Conservation (phyloP, 1,139 yeast species). For the Lodderomyces parapsilosis region DNA sequence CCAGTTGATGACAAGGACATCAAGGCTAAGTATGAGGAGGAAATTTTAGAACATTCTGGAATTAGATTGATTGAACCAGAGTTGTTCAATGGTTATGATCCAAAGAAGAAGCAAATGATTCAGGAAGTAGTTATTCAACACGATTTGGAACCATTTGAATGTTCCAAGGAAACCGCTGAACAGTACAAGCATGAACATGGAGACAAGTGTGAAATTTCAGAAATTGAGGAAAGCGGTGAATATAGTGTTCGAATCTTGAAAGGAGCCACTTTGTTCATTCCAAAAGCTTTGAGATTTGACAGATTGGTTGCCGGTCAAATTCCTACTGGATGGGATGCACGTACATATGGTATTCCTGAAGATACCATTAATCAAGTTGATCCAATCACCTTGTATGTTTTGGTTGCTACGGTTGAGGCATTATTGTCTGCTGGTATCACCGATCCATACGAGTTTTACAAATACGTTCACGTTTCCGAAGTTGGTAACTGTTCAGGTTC, state of each 20-base stretch:
- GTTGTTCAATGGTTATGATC: slow-evolving; percentile 89
- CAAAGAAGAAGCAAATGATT: slow-evolving; percentile 84
- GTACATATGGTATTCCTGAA: slow-evolving; percentile 90
- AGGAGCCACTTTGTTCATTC: slow-evolving; percentile 90
- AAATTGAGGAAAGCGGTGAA: slow-evolving; percentile 86
- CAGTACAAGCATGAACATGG: slow-evolving; percentile 94
- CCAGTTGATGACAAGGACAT: slow-evolving; percentile 95
- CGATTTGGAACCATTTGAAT: slow-evolving; percentile 92
- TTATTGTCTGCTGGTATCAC: slow-evolving; percentile 91
- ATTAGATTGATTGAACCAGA: slow-evolving; percentile 96
- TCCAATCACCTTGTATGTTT: slow-evolving; percentile 87
- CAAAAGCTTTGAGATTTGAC: slow-evolving; percentile 94
- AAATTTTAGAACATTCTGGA: slow-evolving; percentile 91
- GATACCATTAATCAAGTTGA: slow-evolving; percentile 94
- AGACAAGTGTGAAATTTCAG: slow-evolving; percentile 89
- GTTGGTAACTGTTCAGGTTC: slow-evolving; percentile 99
- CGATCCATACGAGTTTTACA: slow-evolving; percentile 97
- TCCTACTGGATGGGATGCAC: slow-evolving; percentile 98
- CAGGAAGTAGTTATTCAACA: slow-evolving; percentile 97
- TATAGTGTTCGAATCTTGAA: slow-evolving; percentile 84
- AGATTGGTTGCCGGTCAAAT: slow-evolving; percentile 98
- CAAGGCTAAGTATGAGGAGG: slow-evolving; percentile 85
- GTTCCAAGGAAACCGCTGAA: slow-evolving; percentile 92
- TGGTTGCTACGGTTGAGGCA: slow-evolving; percentile 95
- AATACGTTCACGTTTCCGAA: slow-evolving; percentile 96